Evolutionary conservation across 352 stramenopile species (phyloP), one percentile per base, ranked within the genome.

Genomic region (Phytophthora pini): DNA sequence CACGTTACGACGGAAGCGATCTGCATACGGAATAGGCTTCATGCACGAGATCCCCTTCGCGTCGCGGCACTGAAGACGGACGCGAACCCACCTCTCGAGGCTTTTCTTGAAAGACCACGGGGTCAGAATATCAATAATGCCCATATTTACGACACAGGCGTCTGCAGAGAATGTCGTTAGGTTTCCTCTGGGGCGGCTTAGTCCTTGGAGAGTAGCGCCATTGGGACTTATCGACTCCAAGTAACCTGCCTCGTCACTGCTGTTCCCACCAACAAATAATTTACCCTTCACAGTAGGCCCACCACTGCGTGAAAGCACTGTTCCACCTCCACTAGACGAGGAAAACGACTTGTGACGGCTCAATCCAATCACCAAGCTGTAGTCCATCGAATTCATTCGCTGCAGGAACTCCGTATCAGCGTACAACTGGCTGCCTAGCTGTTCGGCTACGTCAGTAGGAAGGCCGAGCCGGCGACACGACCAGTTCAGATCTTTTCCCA

Each of bases 61-160:
- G 50, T 94, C 88, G 45, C 82, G 86, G 56, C 85, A 94, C 63
- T 94, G 80, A 22, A 96, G 51, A 29, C 87, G 88, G 17, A 95
- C 82, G 6, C 88, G 86, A 24, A 95, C 65, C 84, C 85, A 95
- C 50, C 90, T 83, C 72, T 99, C 96, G 9, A 97, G 50, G 32
- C 88, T 92, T 66, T 99, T 99, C 36, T 94, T 87, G 9, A 96
- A 78, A 27, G 92, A 98, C 89, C 97, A 99, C 22, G 95, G 94
- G 24, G 97, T 97, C 49, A 99, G 76, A 78, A 99, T 98, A 75
- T 99, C 96, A 75, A 99, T 98, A 55, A 99, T 98, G 13, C 96
- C 96, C 88, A 99, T 98, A 66, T 97, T 98, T 54, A 95, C 88
- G 26, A 96, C 88, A 17, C 79, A 91, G 1, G 84, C 86, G 38